These are phyloP conservation scores for Gaultheria prostrata DNA, from an alignment of 148 eudicot genomes.

Conservation along the genomic window DNA sequence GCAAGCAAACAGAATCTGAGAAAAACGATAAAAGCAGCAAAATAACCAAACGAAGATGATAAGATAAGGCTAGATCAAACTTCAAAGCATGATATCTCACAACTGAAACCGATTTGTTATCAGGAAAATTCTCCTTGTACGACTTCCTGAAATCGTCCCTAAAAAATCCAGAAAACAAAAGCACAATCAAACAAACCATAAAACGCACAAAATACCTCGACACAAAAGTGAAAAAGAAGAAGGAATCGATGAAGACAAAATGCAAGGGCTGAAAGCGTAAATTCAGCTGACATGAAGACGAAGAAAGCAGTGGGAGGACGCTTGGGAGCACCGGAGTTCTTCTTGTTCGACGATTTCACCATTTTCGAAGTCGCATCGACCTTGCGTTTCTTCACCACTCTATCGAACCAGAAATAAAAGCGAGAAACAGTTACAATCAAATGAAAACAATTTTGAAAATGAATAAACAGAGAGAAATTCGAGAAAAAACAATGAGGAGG, in stretches of 20 bases:
- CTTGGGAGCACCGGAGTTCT: slow-evolving; percentile 34
- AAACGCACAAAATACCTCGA: background rate
- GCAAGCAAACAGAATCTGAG: slow-evolving; percentile 1
- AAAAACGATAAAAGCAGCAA: background rate
- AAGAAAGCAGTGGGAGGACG: slow-evolving; percentile 33
- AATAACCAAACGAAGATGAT: background rate
- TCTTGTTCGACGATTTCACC: slow-evolving; percentile 19
- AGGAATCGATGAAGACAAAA: background rate
- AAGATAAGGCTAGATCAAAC: background rate
- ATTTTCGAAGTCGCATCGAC: background rate
- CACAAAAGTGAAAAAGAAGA: background rate
- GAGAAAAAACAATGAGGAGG: background rate
- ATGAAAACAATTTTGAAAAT: background rate
- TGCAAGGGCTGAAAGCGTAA: background rate
- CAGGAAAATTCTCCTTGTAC: slow-evolving; percentile 37
- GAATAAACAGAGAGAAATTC: background rate
- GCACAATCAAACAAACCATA: background rate
- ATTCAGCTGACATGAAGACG: slow-evolving; percentile 28
- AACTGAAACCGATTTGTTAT: slow-evolving; percentile 33
- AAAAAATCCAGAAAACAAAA: background rate
- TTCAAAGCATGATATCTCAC: slow-evolving; percentile 18
- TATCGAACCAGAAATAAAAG: background rate
- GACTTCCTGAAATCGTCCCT: slow-evolving; percentile 41
- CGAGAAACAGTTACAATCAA: background rate
- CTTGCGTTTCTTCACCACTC: slow-evolving; percentile 25